Evolutionary conservation across 495 filamentous ascomycete species (phyloP), one percentile per base, ranked within the genome.

Genomic region (Bacidia gigantensis): DNA sequence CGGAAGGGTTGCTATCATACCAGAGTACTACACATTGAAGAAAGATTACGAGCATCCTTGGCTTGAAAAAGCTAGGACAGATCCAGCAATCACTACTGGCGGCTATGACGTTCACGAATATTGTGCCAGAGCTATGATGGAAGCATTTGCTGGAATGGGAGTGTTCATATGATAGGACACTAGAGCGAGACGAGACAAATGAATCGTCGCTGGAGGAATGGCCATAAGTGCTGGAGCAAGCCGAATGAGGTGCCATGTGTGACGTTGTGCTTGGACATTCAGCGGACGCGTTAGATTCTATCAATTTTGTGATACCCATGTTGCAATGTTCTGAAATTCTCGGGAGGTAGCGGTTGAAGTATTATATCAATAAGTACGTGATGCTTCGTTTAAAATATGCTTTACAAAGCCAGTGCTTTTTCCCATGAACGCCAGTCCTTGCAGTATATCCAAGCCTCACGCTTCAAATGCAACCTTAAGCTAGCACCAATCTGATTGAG

Each of bases 141-240:
- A 95, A 62, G 89, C 90, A 0, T 98, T 95, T 67, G 78, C 84
- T 0, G 92, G 92, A 0, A 64, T 98, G 56, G 89, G 85, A 1
- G 82, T 87, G 42, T 84, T 95, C 58, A 62, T 88, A 24, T 84
- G 78, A 35, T 89, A 96, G 22, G 89, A 95, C 62, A 71, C 86
- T 52, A 69, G 55, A 58, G 69, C 29, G 68, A 76, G 47, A 52
- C 55, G 50, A 32, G 21, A 22, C 11, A 52, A 62, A 26, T 54
- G 60, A 24, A 60, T 63, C 20, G 68, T 67, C 18, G 59, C 61
- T 43, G 51, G 46, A 43, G 65, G 61, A 29, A 58, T 54, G 9
- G 64, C 65, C 14, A 52, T 50, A 24, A 54, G 49, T 21, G 49
- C 21, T 26, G 54, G 42, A 56, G 42, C 12, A 55, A 26, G 2